Conservation (phyloP, 2,329 filamentous ascomycete genomes). For the Pestalotiopsis sp. region DNA sequence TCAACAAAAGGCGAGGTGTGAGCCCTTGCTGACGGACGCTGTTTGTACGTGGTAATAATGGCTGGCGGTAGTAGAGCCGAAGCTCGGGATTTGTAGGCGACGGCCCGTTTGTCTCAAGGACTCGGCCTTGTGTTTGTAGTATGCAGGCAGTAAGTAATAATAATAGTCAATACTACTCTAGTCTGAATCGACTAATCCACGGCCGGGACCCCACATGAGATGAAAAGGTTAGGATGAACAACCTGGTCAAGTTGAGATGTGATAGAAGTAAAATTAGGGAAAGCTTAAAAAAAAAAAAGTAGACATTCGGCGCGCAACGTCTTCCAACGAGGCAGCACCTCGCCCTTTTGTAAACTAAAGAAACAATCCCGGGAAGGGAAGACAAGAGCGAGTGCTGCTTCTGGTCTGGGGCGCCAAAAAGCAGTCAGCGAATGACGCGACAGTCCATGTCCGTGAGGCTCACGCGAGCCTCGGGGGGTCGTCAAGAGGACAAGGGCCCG, state of each 20-base stretch:
- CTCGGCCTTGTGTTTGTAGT: constrained; percentile 1
- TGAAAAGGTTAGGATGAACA: constrained; percentile 1
- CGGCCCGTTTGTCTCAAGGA: constrained; percentile 2
- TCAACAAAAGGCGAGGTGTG: background rate
- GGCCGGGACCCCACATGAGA: constrained; percentile 1
- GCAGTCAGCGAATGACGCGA: constrained; percentile 3
- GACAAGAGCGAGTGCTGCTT: background rate
- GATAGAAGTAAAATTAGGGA: constrained; percentile 8
- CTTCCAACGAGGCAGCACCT: background rate
- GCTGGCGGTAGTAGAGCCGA: background rate
- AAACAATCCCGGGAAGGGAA: background rate
- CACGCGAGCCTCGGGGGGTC: background rate
- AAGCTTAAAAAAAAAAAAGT: background rate
- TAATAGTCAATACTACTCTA: background rate
- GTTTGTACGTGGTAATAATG: background rate
- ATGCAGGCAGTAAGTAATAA: background rate
- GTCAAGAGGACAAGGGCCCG: background rate
- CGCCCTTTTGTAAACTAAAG: constrained; percentile 3
- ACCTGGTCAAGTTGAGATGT: background rate
- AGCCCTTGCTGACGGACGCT: background rate
- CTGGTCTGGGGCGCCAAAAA: background rate
- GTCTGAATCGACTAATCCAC: constrained; percentile 1
- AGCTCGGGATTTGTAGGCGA: background rate
- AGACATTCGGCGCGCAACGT: background rate
- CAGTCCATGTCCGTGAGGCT: background rate